Percentiles rank a stretch among this genome's conserved stretches.
These are phyloP conservation scores for Quercus dentata DNA, from an alignment of 306 rosid genomes.

Conservation along the genomic window DNA sequence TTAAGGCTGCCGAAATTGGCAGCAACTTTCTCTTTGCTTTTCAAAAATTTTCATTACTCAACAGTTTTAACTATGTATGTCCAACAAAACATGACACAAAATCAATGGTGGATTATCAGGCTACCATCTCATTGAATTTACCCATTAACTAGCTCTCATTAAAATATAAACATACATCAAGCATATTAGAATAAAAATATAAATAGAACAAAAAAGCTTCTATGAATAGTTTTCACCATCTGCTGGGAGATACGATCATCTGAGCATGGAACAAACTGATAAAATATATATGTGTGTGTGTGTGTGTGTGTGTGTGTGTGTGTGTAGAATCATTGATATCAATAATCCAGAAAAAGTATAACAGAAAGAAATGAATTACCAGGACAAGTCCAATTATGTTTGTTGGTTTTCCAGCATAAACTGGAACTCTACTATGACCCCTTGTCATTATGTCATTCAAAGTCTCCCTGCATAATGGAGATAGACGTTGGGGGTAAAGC, in stretches of 20 bases:
- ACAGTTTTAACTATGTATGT: no score
- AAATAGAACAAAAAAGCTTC: neutral
- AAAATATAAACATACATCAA: no score
- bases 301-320: no score
- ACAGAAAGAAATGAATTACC: conserved; percentile 46
- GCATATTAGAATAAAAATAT: neutral
- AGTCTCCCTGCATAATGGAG: conserved; percentile 56
- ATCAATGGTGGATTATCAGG: no score
- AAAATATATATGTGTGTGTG: no score
- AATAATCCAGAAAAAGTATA: neutral
- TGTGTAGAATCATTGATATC: neutral
- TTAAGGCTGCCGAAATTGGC: no score
- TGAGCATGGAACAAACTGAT: neutral
- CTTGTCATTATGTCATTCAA: conserved; percentile 80
- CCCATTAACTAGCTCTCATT: no score
- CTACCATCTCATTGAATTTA: no score
- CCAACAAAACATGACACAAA: no score
- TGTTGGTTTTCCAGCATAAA: conserved; percentile 62
- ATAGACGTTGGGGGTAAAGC: conserved; percentile 21
- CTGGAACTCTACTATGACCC: conserved; percentile 98
- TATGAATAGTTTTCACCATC: no score
- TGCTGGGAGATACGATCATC: neutral
- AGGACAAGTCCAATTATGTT: conserved; percentile 92
- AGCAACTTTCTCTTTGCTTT: no score
- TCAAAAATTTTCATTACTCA: no score